phyloP scores from a whole-genome alignment of 345 rosid species.

The Luvunga scandens region DNA sequence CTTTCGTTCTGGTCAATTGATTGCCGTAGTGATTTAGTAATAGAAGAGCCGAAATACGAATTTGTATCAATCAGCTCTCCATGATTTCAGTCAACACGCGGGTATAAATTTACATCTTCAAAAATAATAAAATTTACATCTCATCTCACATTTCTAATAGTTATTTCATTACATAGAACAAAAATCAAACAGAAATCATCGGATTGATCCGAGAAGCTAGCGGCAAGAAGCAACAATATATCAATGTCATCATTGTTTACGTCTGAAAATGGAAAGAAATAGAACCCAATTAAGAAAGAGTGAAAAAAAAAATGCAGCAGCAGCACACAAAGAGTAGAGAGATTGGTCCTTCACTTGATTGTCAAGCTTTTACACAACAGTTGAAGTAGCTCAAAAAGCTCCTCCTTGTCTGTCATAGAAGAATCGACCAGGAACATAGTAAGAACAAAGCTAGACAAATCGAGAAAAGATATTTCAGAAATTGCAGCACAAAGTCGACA shows the following conservation, averaged over 20 bases:
- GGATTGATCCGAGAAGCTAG: background rate
- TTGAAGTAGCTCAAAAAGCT: slow-evolving; percentile 77
- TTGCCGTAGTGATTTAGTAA: background rate
- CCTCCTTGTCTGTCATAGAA: slow-evolving; percentile 54
- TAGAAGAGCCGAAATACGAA: background rate
- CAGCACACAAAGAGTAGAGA: background rate
- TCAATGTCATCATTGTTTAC: background rate
- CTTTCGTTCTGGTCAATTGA: background rate
- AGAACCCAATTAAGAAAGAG: background rate
- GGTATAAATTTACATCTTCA: background rate
- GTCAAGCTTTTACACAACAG: slow-evolving; percentile 76
- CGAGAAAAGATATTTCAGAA: background rate
- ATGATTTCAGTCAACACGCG: background rate
- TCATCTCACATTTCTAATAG: background rate
- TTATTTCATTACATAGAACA: background rate
- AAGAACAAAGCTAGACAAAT: background rate
- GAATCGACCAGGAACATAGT: background rate
- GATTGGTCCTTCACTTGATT: background rate
- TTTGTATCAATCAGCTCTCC: background rate
- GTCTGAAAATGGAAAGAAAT: background rate
- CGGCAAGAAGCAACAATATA: background rate
- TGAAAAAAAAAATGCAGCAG: background rate
- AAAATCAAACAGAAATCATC: background rate
- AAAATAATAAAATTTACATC: background rate
- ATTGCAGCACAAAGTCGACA: background rate